A percentile compares a stretch with the other conserved stretches of the same genome.
These are phyloP conservation scores for Avena eriantha DNA, from an alignment of 176 grass and related monocot species.

Conservation along the genomic window DNA sequence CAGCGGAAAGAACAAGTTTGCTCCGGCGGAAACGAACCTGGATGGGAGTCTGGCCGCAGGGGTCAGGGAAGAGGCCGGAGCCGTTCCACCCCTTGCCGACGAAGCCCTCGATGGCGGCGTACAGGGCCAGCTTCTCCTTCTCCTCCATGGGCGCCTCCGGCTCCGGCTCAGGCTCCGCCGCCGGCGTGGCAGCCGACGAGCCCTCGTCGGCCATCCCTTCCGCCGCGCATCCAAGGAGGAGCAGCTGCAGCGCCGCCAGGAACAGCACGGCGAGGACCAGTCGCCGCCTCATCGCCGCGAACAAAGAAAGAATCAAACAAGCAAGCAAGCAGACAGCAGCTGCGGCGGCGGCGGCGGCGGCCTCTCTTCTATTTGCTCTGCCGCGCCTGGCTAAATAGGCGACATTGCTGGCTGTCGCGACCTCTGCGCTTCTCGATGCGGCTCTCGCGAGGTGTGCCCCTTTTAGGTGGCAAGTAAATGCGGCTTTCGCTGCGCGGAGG, in stretches of 20 bases:
- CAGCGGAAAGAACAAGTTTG: no score
- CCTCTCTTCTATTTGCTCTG: not conserved
- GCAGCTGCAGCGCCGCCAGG: not conserved
- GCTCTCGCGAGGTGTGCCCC: constrained; percentile 22
- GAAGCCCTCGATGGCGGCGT: constrained; percentile 70
- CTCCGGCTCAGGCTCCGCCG: not conserved
- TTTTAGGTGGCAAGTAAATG: constrained; percentile 52
- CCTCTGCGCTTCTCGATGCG: not conserved
- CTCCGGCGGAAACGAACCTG: constrained; percentile 52
- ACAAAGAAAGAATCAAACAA: not conserved
- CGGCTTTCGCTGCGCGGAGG: constrained; percentile 21
- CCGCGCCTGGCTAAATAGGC: not conserved
- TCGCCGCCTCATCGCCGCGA: not conserved
- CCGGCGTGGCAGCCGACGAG: not conserved
- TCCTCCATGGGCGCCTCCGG: constrained; percentile 70
- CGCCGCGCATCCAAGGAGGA: constrained; percentile 26
- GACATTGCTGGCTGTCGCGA: not conserved
- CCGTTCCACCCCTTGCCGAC: constrained; percentile 90
- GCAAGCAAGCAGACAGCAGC: not conserved
- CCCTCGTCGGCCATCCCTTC: constrained; percentile 10
- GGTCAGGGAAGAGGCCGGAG: constrained; percentile 80
- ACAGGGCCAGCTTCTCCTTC: constrained; percentile 64
- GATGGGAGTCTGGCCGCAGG: constrained; percentile 95
- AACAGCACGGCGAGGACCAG: not conserved
- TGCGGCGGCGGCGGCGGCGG: not conserved